Percentiles rank a stretch among this genome's conserved stretches.
Evolutionary conservation across 306 rosid species (phyloP).

Genomic region (Abrus pulchellus): DNA sequence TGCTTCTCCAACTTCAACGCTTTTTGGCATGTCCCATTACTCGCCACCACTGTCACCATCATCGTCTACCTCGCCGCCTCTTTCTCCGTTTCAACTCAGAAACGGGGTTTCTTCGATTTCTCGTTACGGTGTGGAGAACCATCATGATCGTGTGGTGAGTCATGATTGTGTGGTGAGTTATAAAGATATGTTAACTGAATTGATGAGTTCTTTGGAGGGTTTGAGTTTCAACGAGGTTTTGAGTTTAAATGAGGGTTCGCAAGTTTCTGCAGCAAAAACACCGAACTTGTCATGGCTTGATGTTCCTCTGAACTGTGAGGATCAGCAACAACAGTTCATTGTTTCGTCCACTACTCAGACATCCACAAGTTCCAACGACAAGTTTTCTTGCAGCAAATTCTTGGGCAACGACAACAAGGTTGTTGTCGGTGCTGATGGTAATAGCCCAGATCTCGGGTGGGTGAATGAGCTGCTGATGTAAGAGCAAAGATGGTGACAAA

Average conservation of each 20-base stretch:
- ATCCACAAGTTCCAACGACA: constrained; percentile 25
- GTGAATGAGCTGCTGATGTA: constrained; percentile 91
- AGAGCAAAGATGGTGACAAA: constrained; percentile 24
- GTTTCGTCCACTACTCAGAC: constrained; percentile 63
- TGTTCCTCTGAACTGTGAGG: constrained; percentile 51
- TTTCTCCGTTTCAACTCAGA: constrained; percentile 60
- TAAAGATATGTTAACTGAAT: constrained; percentile 64
- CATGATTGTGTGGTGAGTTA: constrained; percentile 50
- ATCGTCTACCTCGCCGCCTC: constrained; percentile 73
- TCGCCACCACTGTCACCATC: constrained; percentile 85
- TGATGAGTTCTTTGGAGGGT: constrained; percentile 77
- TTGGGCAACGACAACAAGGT: constrained; percentile 38
- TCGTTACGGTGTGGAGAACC: constrained; percentile 39
- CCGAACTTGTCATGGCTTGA: constrained; percentile 65
- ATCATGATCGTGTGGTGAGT: constrained; percentile 45
- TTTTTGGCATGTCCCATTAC: constrained; percentile 66
- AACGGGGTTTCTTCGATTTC: constrained; percentile 56
- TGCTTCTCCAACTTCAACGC: constrained; percentile 87
- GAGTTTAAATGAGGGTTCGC: constrained; percentile 60
- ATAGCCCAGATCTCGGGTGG: constrained; percentile 90
- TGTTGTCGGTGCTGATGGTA: constrained; percentile 39
- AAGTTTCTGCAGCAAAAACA: constrained; percentile 38
- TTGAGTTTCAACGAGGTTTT: constrained; percentile 70
- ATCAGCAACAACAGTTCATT: constrained; percentile 62
- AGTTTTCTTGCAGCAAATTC: constrained; percentile 2